Evolutionary conservation across 768 basidiomycete genomes (phyloP).

Genomic region (Trametes gibbosa): DNA sequence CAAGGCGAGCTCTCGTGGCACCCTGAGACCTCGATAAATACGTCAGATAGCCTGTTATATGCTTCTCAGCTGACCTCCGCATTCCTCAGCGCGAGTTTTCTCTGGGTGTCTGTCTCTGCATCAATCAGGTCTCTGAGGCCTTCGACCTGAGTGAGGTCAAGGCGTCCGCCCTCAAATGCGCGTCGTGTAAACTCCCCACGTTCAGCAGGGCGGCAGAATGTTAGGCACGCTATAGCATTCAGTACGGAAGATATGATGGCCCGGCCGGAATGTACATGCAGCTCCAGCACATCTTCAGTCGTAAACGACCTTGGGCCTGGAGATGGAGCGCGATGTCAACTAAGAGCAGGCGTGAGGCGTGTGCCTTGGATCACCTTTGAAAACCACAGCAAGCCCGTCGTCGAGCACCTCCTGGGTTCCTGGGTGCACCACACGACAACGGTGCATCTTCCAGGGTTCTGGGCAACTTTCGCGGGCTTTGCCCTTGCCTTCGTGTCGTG

Average conservation of each 20-base stretch:
- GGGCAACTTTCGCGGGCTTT: constrained; percentile 33
- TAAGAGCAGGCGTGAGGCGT: not conserved
- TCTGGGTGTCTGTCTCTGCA: constrained; percentile 82
- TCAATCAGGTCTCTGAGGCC: constrained; percentile 85
- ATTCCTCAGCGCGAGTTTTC: constrained; percentile 66
- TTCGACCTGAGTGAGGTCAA: constrained; percentile 89
- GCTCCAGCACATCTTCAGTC: constrained; percentile 75
- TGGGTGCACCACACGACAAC: constrained; percentile 68
- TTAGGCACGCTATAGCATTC: constrained; percentile 54
- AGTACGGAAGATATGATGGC: constrained; percentile 76
- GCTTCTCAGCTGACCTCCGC: constrained; percentile 52
- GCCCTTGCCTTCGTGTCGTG: constrained; percentile 17
- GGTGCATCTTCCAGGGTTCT: constrained; percentile 64
- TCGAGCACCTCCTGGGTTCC: constrained; percentile 61
- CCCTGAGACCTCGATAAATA: constrained; percentile 49
- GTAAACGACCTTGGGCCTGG: constrained; percentile 72
- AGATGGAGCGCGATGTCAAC: too few relatives aligned
- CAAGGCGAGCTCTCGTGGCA: constrained; percentile 53
- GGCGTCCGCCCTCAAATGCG: constrained; percentile 74
- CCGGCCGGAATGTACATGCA: constrained; percentile 85
- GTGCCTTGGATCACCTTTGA: constrained; percentile 51
- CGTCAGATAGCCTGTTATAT: not conserved
- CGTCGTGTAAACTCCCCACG: constrained; percentile 88
- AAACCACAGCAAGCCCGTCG: constrained; percentile 79
- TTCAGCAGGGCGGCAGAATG: constrained; percentile 72